These are phyloP conservation scores for Gossypium gossypioides DNA, from an alignment of 441 rosid genomes.

Conservation along the genomic window DNA sequence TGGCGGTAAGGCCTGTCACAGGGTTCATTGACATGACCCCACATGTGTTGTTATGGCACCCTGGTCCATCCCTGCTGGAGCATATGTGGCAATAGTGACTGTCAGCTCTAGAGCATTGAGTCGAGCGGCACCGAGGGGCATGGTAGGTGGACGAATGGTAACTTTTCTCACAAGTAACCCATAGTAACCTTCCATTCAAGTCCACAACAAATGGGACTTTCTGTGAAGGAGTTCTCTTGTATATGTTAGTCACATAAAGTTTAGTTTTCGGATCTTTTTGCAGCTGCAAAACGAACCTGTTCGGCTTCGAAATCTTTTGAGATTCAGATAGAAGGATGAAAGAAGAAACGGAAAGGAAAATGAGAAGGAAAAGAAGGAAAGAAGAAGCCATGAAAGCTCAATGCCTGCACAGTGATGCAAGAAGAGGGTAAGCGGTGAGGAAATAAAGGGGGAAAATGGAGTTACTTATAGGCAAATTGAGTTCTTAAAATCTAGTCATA, in stretches of 20 bases:
- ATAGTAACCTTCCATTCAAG: conserved; percentile 21
- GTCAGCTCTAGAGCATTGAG: conserved; percentile 22
- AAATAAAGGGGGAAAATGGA: background rate
- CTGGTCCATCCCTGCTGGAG: conserved; percentile 24
- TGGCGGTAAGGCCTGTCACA: conserved; percentile 12
- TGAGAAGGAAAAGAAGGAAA: background rate
- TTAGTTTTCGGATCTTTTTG: conserved; percentile 14
- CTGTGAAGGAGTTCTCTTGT: conserved; percentile 17
- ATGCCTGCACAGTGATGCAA: background rate
- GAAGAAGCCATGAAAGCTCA: conserved; percentile 11
- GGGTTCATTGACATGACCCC: conserved; percentile 23
- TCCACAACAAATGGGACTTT: conserved; percentile 17
- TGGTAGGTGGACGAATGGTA: conserved; percentile 23
- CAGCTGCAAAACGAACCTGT: conserved; percentile 16
- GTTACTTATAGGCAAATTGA: background rate
- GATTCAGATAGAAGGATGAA: conserved; percentile 4
- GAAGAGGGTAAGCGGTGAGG: background rate
- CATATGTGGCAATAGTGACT: conserved; percentile 14
- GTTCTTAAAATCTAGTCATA: background rate
- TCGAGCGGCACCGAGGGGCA: conserved; percentile 22
- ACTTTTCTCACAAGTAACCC: conserved; percentile 22
- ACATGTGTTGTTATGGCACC: conserved; percentile 48
- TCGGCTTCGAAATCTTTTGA: conserved; percentile 2
- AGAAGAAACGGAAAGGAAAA: conserved; percentile 1
- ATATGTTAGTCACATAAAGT: conserved; percentile 23